Percentiles rank a stretch among this genome's conserved stretches.
Conservation (phyloP, 2,329 filamentous ascomycete species). For the Aspergillus uvarum region DNA sequence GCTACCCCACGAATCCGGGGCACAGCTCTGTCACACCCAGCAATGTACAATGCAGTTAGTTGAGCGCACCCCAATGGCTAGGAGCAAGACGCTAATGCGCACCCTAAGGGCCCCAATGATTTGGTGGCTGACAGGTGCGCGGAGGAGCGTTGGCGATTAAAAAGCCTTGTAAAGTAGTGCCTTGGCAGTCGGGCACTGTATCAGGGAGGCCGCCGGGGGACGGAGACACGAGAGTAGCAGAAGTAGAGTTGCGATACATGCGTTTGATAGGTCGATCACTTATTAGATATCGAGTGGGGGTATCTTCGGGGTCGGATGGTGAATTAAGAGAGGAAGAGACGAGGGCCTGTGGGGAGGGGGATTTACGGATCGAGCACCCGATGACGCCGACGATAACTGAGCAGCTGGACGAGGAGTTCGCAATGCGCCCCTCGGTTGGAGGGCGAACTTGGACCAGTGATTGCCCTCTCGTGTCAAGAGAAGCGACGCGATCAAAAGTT, state of each 20-base stretch:
- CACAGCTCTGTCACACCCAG: constrained; percentile 1
- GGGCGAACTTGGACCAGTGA: too few species aligned
- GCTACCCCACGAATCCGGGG: constrained; percentile 3
- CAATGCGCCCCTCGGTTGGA: background rate
- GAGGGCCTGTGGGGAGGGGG: background rate
- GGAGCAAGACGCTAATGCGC: constrained; percentile 1
- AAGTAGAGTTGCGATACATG: background rate
- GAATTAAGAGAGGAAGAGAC: background rate
- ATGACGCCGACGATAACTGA: background rate
- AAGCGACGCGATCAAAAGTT: background rate
- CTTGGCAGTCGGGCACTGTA: background rate
- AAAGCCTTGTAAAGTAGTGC: background rate
- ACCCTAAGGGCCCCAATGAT: constrained; percentile 1
- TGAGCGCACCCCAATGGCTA: background rate
- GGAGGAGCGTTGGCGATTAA: background rate
- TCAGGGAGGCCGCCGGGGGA: background rate
- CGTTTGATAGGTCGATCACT: background rate
- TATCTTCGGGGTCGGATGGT: background rate
- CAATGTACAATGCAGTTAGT: background rate
- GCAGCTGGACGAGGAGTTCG: background rate
- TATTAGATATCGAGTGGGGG: background rate
- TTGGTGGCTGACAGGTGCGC: background rate
- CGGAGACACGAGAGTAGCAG: background rate
- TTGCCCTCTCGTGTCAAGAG: too few species aligned
- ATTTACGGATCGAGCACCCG: background rate